Percentiles rank a stretch among this genome's conserved stretches.
Conservation (phyloP, 1,284 basidiomycete species). For the Malassezia obtusa region DNA sequence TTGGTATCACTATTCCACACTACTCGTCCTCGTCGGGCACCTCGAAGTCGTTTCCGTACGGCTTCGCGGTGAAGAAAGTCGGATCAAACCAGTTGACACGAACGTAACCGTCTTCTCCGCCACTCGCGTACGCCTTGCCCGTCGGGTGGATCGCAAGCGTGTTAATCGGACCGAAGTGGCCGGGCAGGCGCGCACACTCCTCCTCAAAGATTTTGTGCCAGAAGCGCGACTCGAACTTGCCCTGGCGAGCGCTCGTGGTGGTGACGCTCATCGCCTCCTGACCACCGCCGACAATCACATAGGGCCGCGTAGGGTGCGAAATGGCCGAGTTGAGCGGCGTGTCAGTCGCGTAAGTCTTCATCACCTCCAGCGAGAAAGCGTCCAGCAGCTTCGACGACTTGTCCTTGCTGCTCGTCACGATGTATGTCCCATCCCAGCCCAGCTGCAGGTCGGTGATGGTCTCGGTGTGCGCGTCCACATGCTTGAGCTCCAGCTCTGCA, state of each 20-base stretch:
- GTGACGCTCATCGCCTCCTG: constrained; percentile 98
- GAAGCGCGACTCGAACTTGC: constrained; percentile 96
- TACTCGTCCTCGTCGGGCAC: constrained; percentile 43
- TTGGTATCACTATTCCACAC: constrained; percentile 1
- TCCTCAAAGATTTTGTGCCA: constrained; percentile 99
- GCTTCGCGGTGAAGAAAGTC: constrained; percentile 41
- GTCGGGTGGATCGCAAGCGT: constrained; percentile 88
- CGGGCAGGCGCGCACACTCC: constrained; percentile 77
- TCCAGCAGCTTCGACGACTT: constrained; percentile 89
- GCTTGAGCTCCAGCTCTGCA: constrained; percentile 75
- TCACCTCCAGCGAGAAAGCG: constrained; percentile 71
- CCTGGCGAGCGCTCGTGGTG: constrained; percentile 81
- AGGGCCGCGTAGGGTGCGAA: constrained; percentile 72
- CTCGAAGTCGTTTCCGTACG: constrained; percentile 45
- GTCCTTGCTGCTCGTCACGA: constrained; percentile 92
- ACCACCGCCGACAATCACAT: constrained; percentile 70
- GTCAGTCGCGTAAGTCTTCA: constrained; percentile 88
- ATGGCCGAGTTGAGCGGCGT: constrained; percentile 92
- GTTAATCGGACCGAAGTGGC: constrained; percentile 85
- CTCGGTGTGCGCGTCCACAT: constrained; percentile 29
- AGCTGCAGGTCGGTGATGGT: constrained; percentile 76
- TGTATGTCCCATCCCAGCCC: constrained; percentile 80
- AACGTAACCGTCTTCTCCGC: constrained; percentile 83
- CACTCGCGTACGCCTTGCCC: constrained; percentile 81
- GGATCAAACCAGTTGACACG: constrained; percentile 48